These are phyloP conservation scores for Stramenopiles sp. DNA, from an alignment of 352 stramenopile species.

Conservation along the genomic window DNA sequence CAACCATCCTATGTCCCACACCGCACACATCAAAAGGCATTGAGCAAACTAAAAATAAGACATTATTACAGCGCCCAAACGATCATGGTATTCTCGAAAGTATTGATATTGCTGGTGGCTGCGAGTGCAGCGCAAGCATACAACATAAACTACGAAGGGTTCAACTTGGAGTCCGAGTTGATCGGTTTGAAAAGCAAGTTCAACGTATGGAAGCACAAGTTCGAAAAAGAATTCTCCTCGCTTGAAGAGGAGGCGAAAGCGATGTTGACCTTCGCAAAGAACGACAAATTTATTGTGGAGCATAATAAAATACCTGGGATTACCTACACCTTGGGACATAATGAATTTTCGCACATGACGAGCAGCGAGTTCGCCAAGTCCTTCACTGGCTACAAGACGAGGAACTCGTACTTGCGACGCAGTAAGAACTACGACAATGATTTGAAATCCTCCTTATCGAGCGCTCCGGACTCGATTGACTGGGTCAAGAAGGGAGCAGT, in stretches of 20 bases:
- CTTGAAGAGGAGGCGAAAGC: constrained; percentile 10
- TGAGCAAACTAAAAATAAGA: neutral
- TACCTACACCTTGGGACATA: constrained; percentile 67
- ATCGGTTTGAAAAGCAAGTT: neutral
- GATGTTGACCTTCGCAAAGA: neutral
- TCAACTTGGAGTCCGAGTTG: neutral
- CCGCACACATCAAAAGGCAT: too few species aligned
- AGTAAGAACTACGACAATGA: constrained; percentile 8
- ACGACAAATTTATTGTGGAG: constrained; percentile 56
- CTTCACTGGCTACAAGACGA: constrained; percentile 14
- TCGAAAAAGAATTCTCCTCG: neutral
- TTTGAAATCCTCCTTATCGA: constrained; percentile 22
- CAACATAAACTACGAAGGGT: neutral
- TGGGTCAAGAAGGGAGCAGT: constrained; percentile 80
- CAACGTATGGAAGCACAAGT: constrained; percentile 7
- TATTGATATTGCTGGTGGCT: neutral
- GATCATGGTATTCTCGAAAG: neutral
- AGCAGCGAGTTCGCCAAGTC: constrained; percentile 72
- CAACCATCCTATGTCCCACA: too few species aligned
- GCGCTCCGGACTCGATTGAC: constrained; percentile 58
- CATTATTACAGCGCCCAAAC: neutral
- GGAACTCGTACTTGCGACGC: neutral
- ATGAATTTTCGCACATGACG: constrained; percentile 80
- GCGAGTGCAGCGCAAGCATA: neutral
- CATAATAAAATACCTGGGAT: constrained; percentile 53